Evolutionary conservation across 1,284 basidiomycete species (phyloP).

Genomic region (Moesziomyces sp.): DNA sequence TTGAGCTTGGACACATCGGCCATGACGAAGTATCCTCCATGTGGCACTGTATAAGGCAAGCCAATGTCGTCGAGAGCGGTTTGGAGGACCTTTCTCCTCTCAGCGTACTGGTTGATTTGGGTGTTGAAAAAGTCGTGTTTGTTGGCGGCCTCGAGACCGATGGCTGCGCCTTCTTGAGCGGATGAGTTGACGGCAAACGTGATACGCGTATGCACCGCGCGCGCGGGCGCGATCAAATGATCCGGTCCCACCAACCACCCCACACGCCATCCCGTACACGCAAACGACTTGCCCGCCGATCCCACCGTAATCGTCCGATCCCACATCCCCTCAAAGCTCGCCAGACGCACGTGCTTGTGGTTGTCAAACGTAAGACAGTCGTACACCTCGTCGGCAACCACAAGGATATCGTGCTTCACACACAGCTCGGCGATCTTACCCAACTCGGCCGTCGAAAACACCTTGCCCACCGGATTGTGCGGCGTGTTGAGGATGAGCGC

Average conservation of each 20-base stretch:
- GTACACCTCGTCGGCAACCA: conserved; percentile 93
- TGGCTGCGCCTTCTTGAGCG: conserved; percentile 74
- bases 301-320: conserved; percentile 86
- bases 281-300: conserved; percentile 86
- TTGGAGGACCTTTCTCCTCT: conserved; percentile 79
- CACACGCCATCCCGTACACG: conserved; percentile 96
- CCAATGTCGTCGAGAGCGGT: conserved; percentile 85
- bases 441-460: conserved; percentile 86
- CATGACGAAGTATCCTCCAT: conserved; percentile 62
- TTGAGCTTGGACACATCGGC: conserved; percentile 84
- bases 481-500: conserved; percentile 73
- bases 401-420: conserved; percentile 89
- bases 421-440: conserved; percentile 85
- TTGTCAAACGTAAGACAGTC: conserved; percentile 91
- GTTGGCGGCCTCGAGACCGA: conserved; percentile 76
- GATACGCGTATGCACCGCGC: conserved; percentile 91
- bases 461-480: conserved; percentile 83
- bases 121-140: conserved; percentile 81
- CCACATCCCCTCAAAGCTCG: conserved; percentile 86
- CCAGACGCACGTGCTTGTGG: conserved; percentile 89
- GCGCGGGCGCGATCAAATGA: conserved; percentile 83
- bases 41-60: conserved; percentile 75
- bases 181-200: conserved; percentile 94
- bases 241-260: conserved; percentile 93
- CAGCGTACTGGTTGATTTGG: conserved; percentile 82